Evolutionary conservation across 257 asterid species (phyloP).

Genomic region (Primulina huaijiensis): DNA sequence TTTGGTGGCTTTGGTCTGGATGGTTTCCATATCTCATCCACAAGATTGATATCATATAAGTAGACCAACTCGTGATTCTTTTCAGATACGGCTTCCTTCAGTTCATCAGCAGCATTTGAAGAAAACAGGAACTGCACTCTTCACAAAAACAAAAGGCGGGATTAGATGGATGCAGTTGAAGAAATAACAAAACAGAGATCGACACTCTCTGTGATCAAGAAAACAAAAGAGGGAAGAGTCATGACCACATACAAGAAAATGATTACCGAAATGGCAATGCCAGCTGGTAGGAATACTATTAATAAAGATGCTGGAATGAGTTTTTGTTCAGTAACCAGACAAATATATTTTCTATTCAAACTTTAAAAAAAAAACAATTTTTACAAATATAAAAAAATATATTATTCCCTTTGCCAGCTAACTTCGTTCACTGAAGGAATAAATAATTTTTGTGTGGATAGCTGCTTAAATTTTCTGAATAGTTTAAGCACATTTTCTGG

Average conservation of each 20-base stretch:
- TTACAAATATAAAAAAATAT: too few relatives aligned
- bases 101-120: constrained; percentile 88
- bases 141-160: constrained; percentile 58
- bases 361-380: too few relatives aligned
- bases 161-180: constrained; percentile 41
- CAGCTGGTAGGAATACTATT: neutral
- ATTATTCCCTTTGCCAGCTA: too few relatives aligned
- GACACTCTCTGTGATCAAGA: constrained; percentile 18
- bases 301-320: neutral
- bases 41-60: constrained; percentile 76
- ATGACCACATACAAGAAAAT: constrained; percentile 2
- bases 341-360: too few relatives aligned
- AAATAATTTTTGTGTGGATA: neutral
- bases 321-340: neutral
- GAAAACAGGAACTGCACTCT: constrained; percentile 98
- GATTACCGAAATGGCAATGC: neutral
- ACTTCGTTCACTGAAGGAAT: too few relatives aligned
- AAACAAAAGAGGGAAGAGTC: neutral
- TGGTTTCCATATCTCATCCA: constrained; percentile 91
- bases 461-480: constrained; percentile 7
- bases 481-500: neutral
- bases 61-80: constrained; percentile 80
- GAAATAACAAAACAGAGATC: constrained; percentile 19
- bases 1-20: constrained; percentile 76
- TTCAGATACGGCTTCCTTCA: constrained; percentile 69